Percentiles rank a stretch among this genome's conserved stretches.
Evolutionary conservation across 345 rosid genomes (phyloP).

Genomic region (Populus simonii): DNA sequence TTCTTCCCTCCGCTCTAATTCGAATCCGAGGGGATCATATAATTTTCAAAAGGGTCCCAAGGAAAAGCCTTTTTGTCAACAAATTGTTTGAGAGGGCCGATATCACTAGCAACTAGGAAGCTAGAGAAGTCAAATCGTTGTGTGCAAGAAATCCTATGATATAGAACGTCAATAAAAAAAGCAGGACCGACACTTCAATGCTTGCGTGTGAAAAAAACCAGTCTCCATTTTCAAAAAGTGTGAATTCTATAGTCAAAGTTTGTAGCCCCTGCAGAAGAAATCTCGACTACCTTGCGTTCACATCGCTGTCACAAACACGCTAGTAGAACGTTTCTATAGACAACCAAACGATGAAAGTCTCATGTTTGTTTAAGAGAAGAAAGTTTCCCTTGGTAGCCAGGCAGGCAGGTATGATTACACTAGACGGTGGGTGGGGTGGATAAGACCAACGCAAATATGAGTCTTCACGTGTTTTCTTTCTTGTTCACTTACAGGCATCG

Average conservation of each 20-base stretch:
- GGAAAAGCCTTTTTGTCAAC: background rate
- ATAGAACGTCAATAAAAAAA: background rate
- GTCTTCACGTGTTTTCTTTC: background rate
- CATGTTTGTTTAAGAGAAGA: background rate
- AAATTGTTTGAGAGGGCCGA: background rate
- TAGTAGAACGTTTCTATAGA: background rate
- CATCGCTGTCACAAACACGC: background rate
- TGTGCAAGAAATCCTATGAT: background rate
- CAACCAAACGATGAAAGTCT: background rate
- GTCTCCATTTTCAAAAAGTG: background rate
- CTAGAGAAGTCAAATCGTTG: slow-evolving; percentile 23
- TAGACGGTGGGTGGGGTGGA: background rate
- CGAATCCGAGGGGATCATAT: background rate
- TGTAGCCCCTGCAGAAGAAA: slow-evolving; percentile 20
- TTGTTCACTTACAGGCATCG: background rate
- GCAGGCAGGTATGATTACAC: background rate
- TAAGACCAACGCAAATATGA: background rate
- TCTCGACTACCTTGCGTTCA: background rate
- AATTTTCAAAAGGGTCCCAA: slow-evolving; percentile 6
- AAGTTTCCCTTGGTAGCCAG: background rate
- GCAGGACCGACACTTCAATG: slow-evolving; percentile 29
- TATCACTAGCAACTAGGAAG: background rate
- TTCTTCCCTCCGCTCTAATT: background rate
- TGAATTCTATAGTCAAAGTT: slow-evolving; percentile 15
- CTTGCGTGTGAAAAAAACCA: slow-evolving; percentile 24